Conservation (phyloP, 768 basidiomycete species). For the Cystobasidium onofrii region DNA sequence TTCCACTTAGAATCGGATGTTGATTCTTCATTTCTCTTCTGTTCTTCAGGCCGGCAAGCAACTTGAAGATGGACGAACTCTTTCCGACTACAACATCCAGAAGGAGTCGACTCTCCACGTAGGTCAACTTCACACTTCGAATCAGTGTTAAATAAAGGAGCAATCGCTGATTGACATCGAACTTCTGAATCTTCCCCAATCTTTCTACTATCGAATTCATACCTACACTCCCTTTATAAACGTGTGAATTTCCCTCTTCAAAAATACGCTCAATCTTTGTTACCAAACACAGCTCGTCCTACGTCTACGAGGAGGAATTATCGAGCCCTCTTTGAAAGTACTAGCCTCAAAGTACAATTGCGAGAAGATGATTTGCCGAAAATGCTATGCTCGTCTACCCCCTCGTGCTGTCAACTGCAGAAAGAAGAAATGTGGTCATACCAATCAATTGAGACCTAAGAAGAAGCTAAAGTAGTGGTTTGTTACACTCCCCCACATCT, state of each 20-base stretch:
- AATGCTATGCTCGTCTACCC: conserved; percentile 98
- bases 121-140: conserved; percentile 65
- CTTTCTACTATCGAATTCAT: too few relatives aligned
- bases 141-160: background rate
- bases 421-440: conserved; percentile 74
- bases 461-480: conserved; percentile 56
- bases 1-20: too few relatives aligned
- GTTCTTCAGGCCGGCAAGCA: conserved; percentile 69
- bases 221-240: too few relatives aligned
- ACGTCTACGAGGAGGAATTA: conserved; percentile 90
- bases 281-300: background rate
- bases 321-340: conserved; percentile 96
- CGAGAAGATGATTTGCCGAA: conserved; percentile 81
- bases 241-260: conserved; percentile 28
- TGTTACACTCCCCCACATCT: background rate
- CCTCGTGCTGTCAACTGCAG: conserved; percentile 99
- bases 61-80: conserved; percentile 95
- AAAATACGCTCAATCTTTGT: background rate
- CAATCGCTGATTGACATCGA: too few relatives aligned
- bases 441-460: conserved; percentile 55
- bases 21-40: too few relatives aligned
- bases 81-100: conserved; percentile 84
- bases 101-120: conserved; percentile 66
- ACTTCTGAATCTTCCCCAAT: too few relatives aligned
- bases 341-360: conserved; percentile 77